phyloP scores from a whole-genome alignment of 2,329 filamentous ascomycete genomes.

The Gliomastix tumulicola region DNA sequence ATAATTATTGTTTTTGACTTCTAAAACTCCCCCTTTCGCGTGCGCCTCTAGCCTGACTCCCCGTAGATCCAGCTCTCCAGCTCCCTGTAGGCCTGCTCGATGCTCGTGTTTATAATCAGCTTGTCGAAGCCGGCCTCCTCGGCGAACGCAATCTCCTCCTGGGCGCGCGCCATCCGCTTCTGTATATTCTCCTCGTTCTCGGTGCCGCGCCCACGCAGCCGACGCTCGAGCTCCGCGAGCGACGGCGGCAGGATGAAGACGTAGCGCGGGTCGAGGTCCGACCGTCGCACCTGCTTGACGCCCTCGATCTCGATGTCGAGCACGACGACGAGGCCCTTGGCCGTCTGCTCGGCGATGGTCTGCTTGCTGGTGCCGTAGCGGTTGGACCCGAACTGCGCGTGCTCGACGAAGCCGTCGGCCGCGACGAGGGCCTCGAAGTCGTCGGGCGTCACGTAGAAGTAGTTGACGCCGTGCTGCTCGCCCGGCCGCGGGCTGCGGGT shows the following conservation, averaged over 20 bases:
- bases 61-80: slow-evolving; percentile 41
- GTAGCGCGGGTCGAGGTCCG: slow-evolving; percentile 68
- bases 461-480: slow-evolving; percentile 71
- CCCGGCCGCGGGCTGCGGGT: slow-evolving; percentile 70
- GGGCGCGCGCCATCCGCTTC: slow-evolving; percentile 64
- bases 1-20: too few species aligned
- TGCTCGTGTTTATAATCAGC: slow-evolving; percentile 32
- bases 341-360: slow-evolving; percentile 69
- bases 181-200: slow-evolving; percentile 66
- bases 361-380: slow-evolving; percentile 77
- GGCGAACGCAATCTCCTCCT: slow-evolving; percentile 67
- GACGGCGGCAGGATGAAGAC: slow-evolving; percentile 80
- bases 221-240: slow-evolving; percentile 64
- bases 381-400: slow-evolving; percentile 80
- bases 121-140: slow-evolving; percentile 50
- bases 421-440: slow-evolving; percentile 62
- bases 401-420: slow-evolving; percentile 74
- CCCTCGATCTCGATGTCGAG: slow-evolving; percentile 98
- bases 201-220: slow-evolving; percentile 69
- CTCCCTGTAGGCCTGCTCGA: slow-evolving; percentile 44
- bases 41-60: too few species aligned
- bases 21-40: too few species aligned
- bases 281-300: slow-evolving; percentile 85
- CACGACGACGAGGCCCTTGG: slow-evolving; percentile 68
- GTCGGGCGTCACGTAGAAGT: slow-evolving; percentile 66